Conservation (phyloP, 441 rosid species). For the Macaranga tanarius region DNA sequence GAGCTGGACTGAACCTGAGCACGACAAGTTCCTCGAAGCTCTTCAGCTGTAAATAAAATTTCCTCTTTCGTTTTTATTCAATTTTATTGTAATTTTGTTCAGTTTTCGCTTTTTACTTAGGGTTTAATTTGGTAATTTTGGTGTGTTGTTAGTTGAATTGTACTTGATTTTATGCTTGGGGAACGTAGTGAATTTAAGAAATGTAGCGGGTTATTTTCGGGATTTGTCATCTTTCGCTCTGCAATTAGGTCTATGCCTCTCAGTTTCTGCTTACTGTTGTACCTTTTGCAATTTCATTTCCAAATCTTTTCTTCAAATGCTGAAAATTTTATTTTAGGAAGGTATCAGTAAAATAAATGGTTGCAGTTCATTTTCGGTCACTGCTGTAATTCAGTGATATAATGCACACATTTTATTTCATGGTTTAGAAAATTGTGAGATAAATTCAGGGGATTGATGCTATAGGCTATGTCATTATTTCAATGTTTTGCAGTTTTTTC, state of each 20-base stretch:
- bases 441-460: no score
- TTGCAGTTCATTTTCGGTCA: no score
- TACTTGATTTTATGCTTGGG: not conserved
- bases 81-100: conserved; percentile 16
- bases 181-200: not conserved
- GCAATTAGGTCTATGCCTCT: not conserved
- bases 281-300: not conserved
- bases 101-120: not conserved
- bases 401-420: no score
- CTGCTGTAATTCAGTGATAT: no score
- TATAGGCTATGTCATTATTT: not conserved
- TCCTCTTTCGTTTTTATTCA: conserved; percentile 22
- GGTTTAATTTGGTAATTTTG: not conserved
- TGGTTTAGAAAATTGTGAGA: no score
- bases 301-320: not conserved
- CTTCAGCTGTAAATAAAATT: conserved; percentile 67
- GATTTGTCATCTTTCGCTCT: no score
- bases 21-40: conserved; percentile 93
- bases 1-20: conserved; percentile 96
- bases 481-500: not conserved
- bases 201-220: not conserved
- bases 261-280: not conserved
- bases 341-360: not conserved
- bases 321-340: not conserved
- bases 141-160: not conserved